Conservation (phyloP, 208 protist genomes). For the Herpetomonas tarakana region DNA sequence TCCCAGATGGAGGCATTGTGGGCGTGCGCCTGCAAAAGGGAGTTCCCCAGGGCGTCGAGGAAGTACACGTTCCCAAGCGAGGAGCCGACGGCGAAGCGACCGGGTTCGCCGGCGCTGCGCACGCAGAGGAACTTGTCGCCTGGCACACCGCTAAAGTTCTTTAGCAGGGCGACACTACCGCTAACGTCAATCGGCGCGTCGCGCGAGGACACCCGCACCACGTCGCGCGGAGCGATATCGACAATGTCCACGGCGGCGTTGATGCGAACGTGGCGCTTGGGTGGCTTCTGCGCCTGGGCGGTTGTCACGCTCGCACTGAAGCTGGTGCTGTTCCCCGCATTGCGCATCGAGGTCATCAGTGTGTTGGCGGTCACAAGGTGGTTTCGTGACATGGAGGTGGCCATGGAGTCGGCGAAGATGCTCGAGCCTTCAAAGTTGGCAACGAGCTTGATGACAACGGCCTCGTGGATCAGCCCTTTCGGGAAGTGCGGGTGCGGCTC, state of each 20-base stretch:
- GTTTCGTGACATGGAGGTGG: slow-evolving; percentile 40
- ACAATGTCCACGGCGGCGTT: slow-evolving; percentile 78
- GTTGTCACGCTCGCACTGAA: slow-evolving; percentile 1
- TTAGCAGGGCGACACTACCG: slow-evolving; percentile 60
- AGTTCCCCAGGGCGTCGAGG: slow-evolving; percentile 69
- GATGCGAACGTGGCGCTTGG: slow-evolving; percentile 70
- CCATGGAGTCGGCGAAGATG: slow-evolving; percentile 52
- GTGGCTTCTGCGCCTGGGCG: slow-evolving; percentile 12
- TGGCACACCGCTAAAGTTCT: slow-evolving; percentile 54
- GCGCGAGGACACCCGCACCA: slow-evolving; percentile 23
- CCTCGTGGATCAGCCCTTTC: slow-evolving; percentile 39
- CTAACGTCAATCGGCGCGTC: slow-evolving; percentile 46
- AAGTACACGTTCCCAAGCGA: slow-evolving; percentile 85
- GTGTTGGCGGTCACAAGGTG: slow-evolving; percentile 62
- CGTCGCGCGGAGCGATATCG: slow-evolving; percentile 73
- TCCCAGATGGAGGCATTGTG: slow-evolving; percentile 83
- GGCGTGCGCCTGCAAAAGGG: slow-evolving; percentile 74
- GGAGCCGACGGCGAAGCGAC: slow-evolving; percentile 75
- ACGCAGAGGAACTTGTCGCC: slow-evolving; percentile 84
- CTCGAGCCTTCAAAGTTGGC: slow-evolving; percentile 52
- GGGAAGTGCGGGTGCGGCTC: slow-evolving; percentile 85
- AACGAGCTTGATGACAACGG: slow-evolving; percentile 53
- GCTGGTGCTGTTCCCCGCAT: background rate
- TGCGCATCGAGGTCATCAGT: slow-evolving; percentile 31
- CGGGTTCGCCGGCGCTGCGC: slow-evolving; percentile 41